Conservation (phyloP, 495 filamentous ascomycete species). For the Penicillium manginii region DNA sequence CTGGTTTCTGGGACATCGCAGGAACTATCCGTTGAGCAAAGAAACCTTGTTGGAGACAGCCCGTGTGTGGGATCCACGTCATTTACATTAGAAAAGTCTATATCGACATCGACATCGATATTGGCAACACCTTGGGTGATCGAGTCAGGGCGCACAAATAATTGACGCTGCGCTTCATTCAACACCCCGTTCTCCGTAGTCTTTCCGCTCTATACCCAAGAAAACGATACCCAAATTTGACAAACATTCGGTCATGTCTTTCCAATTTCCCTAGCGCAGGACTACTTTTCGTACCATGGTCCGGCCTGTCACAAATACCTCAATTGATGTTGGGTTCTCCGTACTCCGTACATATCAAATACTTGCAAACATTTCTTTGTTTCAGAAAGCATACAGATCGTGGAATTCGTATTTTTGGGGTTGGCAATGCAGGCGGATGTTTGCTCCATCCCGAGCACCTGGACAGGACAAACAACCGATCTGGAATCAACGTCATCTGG, state of each 20-base stretch:
- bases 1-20: slow-evolving; percentile 18
- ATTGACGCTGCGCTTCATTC: background rate
- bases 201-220: too few relatives aligned
- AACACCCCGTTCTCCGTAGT: background rate
- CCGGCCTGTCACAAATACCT: background rate
- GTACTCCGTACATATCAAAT: background rate
- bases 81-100: slow-evolving; percentile 1
- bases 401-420: background rate
- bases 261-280: background rate
- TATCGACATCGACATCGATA: background rate
- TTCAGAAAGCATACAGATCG: background rate
- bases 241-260: background rate
- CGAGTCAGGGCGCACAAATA: background rate
- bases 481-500: background rate
- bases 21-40: background rate
- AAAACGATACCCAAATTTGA: too few relatives aligned
- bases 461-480: slow-evolving; percentile 1
- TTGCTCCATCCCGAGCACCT: slow-evolving; percentile 4
- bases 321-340: background rate
- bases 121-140: background rate
- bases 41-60: slow-evolving; percentile 3
- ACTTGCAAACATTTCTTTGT: background rate
- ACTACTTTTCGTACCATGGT: background rate
- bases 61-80: slow-evolving; percentile 5
- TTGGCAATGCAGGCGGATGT: background rate